Percentiles rank a stretch among this genome's conserved stretches.
phyloP scores from a whole-genome alignment of 1,284 basidiomycete species.

The Marasmius fiardii region DNA sequence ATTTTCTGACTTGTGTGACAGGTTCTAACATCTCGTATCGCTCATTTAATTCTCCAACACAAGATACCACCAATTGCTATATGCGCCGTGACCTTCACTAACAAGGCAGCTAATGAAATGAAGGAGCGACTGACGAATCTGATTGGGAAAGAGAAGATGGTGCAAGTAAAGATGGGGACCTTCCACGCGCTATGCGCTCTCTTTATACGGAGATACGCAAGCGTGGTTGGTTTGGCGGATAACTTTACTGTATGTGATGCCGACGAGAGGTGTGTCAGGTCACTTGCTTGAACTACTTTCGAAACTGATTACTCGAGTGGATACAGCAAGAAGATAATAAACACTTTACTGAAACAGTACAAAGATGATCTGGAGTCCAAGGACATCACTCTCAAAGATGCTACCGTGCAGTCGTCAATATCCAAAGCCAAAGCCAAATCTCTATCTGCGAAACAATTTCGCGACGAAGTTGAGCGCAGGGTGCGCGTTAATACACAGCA shows the following conservation, averaged over 20 bases:
- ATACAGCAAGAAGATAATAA: slow-evolving; percentile 70
- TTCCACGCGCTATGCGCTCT: slow-evolving; percentile 81
- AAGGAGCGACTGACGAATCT: slow-evolving; percentile 65
- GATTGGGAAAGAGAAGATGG: slow-evolving; percentile 64
- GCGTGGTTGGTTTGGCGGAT: slow-evolving; percentile 55
- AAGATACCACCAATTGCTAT: slow-evolving; percentile 57
- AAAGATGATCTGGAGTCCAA: slow-evolving; percentile 44
- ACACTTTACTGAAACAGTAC: slow-evolving; percentile 56
- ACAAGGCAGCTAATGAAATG: slow-evolving; percentile 93
- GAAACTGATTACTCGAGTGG: slow-evolving; percentile 11
- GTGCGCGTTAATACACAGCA: neutral
- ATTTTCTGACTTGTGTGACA: slow-evolving; percentile 25
- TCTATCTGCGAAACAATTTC: slow-evolving; percentile 47
- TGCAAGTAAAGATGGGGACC: slow-evolving; percentile 71
- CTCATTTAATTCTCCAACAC: slow-evolving; percentile 67
- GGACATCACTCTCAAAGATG: slow-evolving; percentile 59
- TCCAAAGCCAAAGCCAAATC: slow-evolving; percentile 83
- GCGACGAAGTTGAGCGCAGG: slow-evolving; percentile 20
- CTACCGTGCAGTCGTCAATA: slow-evolving; percentile 59
- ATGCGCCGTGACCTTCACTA: slow-evolving; percentile 83
- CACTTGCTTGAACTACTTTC: neutral
- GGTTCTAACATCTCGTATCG: slow-evolving; percentile 80
- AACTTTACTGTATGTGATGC: slow-evolving; percentile 86
- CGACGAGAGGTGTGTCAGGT: slow-evolving; percentile 71
- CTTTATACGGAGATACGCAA: slow-evolving; percentile 69